Evolutionary conservation across 78 protist genomes (phyloP).

Genomic region (Speleostelium caveatum): DNA sequence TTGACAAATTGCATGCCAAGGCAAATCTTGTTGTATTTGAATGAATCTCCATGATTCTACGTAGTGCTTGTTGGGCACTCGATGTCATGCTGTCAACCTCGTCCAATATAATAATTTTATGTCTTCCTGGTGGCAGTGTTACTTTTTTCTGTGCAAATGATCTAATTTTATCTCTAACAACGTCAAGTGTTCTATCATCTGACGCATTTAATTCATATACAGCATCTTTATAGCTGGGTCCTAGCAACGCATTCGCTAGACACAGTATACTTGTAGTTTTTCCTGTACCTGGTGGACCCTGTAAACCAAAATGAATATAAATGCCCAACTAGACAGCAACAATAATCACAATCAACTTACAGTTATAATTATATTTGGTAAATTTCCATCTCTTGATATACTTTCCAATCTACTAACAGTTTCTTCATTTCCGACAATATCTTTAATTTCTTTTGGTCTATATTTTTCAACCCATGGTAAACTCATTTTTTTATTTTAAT

Average conservation of each 20-base stretch:
- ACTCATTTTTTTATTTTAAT: not conserved
- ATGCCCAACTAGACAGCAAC: too few relatives aligned
- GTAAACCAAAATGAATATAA: too few relatives aligned
- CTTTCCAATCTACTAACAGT: constrained; percentile 67
- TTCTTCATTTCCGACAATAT: constrained; percentile 98
- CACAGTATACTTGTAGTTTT: constrained; percentile 98
- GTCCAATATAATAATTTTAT: constrained; percentile 97
- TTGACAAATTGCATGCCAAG: constrained; percentile 93
- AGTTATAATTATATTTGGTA: constrained; percentile 97
- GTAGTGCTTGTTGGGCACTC: constrained; percentile 96
- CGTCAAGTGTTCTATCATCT: constrained; percentile 98
- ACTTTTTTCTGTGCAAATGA: constrained; percentile 91
- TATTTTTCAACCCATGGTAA: constrained; percentile 98
- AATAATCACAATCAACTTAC: constrained; percentile 47
- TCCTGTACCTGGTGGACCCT: constrained; percentile 99
- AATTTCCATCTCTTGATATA: constrained; percentile 76
- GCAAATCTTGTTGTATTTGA: constrained; percentile 94
- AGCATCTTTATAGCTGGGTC: constrained; percentile 75
- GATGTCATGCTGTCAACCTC: constrained; percentile 98
- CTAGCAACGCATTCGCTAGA: constrained; percentile 92
- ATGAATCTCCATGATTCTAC: constrained; percentile 95
- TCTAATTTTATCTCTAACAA: constrained; percentile 95
- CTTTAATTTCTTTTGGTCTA: constrained; percentile 94
- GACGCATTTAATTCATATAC: constrained; percentile 99
- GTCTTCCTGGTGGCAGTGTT: constrained; percentile 81